These are phyloP conservation scores for Bothriochloa decipiens DNA, from an alignment of 176 grass and related monocot genomes.

Conservation along the genomic window DNA sequence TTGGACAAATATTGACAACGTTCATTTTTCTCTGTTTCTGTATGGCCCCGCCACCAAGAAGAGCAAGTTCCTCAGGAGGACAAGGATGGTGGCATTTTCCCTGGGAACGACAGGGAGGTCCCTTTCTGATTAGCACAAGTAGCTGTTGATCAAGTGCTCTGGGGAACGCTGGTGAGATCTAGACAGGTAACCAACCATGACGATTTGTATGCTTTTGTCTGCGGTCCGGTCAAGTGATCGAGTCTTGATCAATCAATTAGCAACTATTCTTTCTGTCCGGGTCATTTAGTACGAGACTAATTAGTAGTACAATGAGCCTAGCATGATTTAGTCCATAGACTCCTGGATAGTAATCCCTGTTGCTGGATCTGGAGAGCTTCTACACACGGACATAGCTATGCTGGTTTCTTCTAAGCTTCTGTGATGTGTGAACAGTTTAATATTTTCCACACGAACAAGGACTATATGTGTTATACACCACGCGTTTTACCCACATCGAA, in stretches of 20 bases:
- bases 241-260: conserved; percentile 53
- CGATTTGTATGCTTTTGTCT: conserved; percentile 55
- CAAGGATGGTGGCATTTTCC: conserved; percentile 55
- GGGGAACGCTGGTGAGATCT: conserved; percentile 51
- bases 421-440: conserved; percentile 32
- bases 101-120: conserved; percentile 48
- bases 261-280: conserved; percentile 55
- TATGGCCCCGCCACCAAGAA: conserved; percentile 28
- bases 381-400: conserved; percentile 18
- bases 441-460: background rate
- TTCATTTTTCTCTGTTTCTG: conserved; percentile 33
- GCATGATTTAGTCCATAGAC: conserved; percentile 37
- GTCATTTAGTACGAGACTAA: conserved; percentile 40
- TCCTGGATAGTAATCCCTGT: conserved; percentile 18
- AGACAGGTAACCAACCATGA: conserved; percentile 55
- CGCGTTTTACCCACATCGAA: background rate
- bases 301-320: conserved; percentile 38
- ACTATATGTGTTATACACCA: background rate
- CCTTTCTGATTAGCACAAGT: conserved; percentile 51
- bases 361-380: conserved; percentile 43
- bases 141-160: conserved; percentile 54
- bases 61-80: conserved; percentile 45
- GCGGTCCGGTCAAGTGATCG: conserved; percentile 49
- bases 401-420: conserved; percentile 13
- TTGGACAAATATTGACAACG: conserved; percentile 48